Percentiles rank a stretch among this genome's conserved stretches.
These are phyloP conservation scores for Mortierella alpina DNA, from an alignment of 192 early-diverging fungal genomes.

Conservation along the genomic window DNA sequence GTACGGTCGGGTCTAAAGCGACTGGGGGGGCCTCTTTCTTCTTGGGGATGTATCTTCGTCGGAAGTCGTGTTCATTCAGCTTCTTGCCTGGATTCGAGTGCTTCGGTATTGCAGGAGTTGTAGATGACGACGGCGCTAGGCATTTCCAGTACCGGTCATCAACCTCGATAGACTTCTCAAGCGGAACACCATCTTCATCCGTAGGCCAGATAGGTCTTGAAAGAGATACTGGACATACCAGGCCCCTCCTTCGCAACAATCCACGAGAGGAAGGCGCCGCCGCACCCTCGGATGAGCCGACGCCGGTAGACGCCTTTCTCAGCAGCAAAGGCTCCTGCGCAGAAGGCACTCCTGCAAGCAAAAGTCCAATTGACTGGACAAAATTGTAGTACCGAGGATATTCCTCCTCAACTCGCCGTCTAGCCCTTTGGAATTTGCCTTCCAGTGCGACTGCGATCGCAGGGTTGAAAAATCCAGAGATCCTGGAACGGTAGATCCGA, in stretches of 20 bases:
- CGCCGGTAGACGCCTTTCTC: neutral
- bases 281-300: neutral
- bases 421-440: slow-evolving; percentile 24
- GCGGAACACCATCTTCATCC: slow-evolving; percentile 44
- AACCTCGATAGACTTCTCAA: slow-evolving; percentile 31
- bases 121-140: neutral
- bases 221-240: slow-evolving; percentile 32
- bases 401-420: slow-evolving; percentile 23
- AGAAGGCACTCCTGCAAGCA: slow-evolving; percentile 20
- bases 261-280: slow-evolving; percentile 7
- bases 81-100: neutral
- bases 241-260: slow-evolving; percentile 26
- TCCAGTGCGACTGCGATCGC: slow-evolving; percentile 24
- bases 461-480: slow-evolving; percentile 22
- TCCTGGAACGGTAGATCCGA: slow-evolving; percentile 9
- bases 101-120: neutral
- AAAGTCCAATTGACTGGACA: slow-evolving; percentile 29
- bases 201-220: slow-evolving; percentile 41
- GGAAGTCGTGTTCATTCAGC: slow-evolving; percentile 5
- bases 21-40: slow-evolving; percentile 16
- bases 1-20: slow-evolving; percentile 17
- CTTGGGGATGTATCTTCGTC: slow-evolving; percentile 10
- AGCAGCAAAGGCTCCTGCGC: slow-evolving; percentile 31
- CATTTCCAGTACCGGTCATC: slow-evolving; percentile 21
- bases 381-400: slow-evolving; percentile 45